These are phyloP conservation scores for Lactifluus rugatus DNA, from an alignment of 768 basidiomycete genomes.

Conservation along the genomic window DNA sequence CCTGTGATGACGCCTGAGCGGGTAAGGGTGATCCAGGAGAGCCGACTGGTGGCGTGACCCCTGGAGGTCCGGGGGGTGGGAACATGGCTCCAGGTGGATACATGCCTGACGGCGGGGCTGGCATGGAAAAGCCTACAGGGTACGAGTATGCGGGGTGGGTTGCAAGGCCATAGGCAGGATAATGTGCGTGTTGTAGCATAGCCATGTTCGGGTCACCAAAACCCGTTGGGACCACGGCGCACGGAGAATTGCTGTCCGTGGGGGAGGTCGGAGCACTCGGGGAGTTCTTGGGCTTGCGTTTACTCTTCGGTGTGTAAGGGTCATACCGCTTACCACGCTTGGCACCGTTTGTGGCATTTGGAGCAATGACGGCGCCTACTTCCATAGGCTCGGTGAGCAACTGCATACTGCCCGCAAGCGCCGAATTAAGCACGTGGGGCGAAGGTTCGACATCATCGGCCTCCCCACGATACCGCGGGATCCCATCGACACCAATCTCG, in stretches of 20 bases:
- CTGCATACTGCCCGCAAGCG: conserved; percentile 17
- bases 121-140: conserved; percentile 14
- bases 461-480: conserved; percentile 74
- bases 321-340: conserved; percentile 29
- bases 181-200: conserved; percentile 20
- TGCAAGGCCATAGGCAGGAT: conserved; percentile 13
- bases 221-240: conserved; percentile 1
- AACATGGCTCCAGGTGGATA: conserved; percentile 2
- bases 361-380: conserved; percentile 4
- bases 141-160: conserved; percentile 16
- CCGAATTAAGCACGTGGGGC: conserved; percentile 24
- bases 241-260: conserved; percentile 8
- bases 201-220: conserved; percentile 17
- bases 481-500: conserved; percentile 74
- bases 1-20: conserved; percentile 4
- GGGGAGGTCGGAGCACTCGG: conserved; percentile 14
- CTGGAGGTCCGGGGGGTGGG: conserved; percentile 8
- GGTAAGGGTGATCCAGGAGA: conserved; percentile 9
- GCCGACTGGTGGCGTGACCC: background rate
- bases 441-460: conserved; percentile 50
- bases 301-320: conserved; percentile 23
- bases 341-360: conserved; percentile 8
- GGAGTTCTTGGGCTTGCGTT: conserved; percentile 14
- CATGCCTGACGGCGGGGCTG: conserved; percentile 1
- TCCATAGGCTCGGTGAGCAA: conserved; percentile 17